Evolutionary conservation across 164 flowering plant genomes (phyloP), one percentile per base, ranked within the genome.

Genomic region (Magnolia officinalis): DNA sequence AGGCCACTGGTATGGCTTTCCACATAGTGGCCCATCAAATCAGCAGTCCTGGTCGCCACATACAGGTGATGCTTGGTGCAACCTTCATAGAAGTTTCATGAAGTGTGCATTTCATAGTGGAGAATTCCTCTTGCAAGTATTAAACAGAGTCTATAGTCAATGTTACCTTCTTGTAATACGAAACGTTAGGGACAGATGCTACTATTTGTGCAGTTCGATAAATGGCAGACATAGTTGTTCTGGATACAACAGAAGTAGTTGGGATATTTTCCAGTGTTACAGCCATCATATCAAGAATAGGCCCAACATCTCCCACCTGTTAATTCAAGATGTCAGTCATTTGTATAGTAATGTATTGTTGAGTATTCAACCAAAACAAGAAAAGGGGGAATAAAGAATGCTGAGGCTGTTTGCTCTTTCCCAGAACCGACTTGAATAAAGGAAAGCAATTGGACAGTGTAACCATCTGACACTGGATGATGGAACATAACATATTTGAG

Each of bases 281-380:
- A 79, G 94, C 92, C 86, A 95, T 85, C 88, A 84, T 83, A 86
- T 95, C 97, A 78, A 95, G 92, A 82, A 95, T 90, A 2, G 94
- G 95, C 23, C 98, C 97, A 29, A 83, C 87, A 83, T 95, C 98
- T 16, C 95, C 97, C 75, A 89, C 95, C 98, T 95, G 89, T 55
- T 61, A 78, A 74, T 75, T 67, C 14, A 69, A 58, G 63, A 71
- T 23, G 59, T 78, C 61, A 67, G 45, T 23, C 49, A 23, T 52
- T 78, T 73, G 21, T 16, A 10, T 19, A 50, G 55, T 52, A 11
- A 71, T 19, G 21, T 16, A 2, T 55, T 55, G 61, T 11, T 23
- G 63, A 51, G 23, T 24, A 8, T 18, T 19, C 20, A 51, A 24
- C 45, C 10, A 63, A 72, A 55, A 50, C 10, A 23, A 49, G 19